Base-by-base conservation (phyloP, 495 filamentous ascomycete genomes). In the Massariosphaeria phaeospora region DNA sequence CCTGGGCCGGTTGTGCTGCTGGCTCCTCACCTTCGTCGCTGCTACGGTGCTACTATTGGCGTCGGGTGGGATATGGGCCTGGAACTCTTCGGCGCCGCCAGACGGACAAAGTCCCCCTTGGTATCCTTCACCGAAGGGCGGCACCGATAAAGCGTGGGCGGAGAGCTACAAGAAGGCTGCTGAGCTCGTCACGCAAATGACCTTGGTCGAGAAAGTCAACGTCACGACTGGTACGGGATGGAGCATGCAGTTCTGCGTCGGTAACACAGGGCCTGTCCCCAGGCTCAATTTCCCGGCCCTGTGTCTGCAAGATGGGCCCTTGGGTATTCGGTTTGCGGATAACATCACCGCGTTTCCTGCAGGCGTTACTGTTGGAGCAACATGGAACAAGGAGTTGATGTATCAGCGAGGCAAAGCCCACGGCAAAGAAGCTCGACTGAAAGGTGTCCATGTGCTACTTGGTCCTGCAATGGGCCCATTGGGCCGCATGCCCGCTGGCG, bases 221-320 rank as follows among this genome's bases (percentile, higher is more conserved):
- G 76, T 96, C 59, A 96, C 93, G 0, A 95, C 91, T 0, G 91
- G 91, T 0, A 90, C 82, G 0, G 91, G 93, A 7, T 96, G 91
- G 91, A 73, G 78, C 66, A 91, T 91, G 84, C 89, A 85, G 0
- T 75, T 89, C 41, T 93, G 90, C 49, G 89, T 97, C 4, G 93
- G 91, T 15, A 96, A 95, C 68, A 96, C 89, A 39, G 67, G 66
- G 17, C 55, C 64, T 1, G 69, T 72, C 1, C 62, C 62, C n/a
- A 43, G 59, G 8, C 51, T 89, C 15, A 80, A 80, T 17, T 96
- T 97, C 63, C 93, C 93, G 0, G 81, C 84, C 10, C 74, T 97
- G 0, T 90, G 89, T 65, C 75, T 96, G 29, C 91, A 98, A 65
- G 91, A 98, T 64, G 91, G 93, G 0, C 93, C 91, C 15, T 72